Evolutionary conservation across 805 yeast genomes (phyloP).

Genomic region (Candida loeiensis): DNA sequence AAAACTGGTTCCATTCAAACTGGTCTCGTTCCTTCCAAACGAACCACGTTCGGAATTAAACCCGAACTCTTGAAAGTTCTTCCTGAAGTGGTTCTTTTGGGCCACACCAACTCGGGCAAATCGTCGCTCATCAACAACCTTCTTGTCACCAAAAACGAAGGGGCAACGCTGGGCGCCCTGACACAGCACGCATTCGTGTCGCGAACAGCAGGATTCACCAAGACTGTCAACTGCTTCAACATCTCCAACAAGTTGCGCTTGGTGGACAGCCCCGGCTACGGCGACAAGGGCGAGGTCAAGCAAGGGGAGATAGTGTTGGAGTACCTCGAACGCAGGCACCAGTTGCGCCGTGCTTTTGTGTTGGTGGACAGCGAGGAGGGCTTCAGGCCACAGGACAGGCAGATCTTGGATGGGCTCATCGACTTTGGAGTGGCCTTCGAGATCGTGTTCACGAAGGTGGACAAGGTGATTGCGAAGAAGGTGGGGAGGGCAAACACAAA

Average conservation of each 20-base stretch:
- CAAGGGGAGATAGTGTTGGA: slow-evolving; percentile 72
- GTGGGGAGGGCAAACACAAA: slow-evolving; percentile 16
- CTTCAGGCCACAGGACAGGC: slow-evolving; percentile 51
- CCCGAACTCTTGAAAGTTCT: slow-evolving; percentile 32
- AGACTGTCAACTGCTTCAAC: slow-evolving; percentile 68
- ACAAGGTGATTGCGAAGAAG: slow-evolving; percentile 39
- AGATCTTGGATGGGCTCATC: slow-evolving; percentile 48
- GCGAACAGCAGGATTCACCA: slow-evolving; percentile 53
- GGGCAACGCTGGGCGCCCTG: slow-evolving; percentile 20
- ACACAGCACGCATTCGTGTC: slow-evolving; percentile 52
- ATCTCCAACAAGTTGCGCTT: slow-evolving; percentile 60
- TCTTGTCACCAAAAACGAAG: slow-evolving; percentile 37
- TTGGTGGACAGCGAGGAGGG: slow-evolving; percentile 62
- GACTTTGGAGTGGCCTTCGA: slow-evolving; percentile 65
- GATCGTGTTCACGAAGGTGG: slow-evolving; percentile 74
- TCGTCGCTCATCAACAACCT: slow-evolving; percentile 69
- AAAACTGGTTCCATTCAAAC: too few species aligned
- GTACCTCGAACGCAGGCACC: slow-evolving; percentile 54
- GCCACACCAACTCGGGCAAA: slow-evolving; percentile 85
- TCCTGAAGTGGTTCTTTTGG: slow-evolving; percentile 76
- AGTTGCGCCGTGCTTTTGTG: slow-evolving; percentile 56
- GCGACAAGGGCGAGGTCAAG: slow-evolving; percentile 55
- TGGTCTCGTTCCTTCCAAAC: slow-evolving; percentile 17
- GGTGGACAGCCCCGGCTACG: slow-evolving; percentile 91
- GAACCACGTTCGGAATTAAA: slow-evolving; percentile 26